These are phyloP conservation scores for Macroventuria anomochaeta DNA, from an alignment of 2,329 filamentous ascomycete species.

Conservation along the genomic window DNA sequence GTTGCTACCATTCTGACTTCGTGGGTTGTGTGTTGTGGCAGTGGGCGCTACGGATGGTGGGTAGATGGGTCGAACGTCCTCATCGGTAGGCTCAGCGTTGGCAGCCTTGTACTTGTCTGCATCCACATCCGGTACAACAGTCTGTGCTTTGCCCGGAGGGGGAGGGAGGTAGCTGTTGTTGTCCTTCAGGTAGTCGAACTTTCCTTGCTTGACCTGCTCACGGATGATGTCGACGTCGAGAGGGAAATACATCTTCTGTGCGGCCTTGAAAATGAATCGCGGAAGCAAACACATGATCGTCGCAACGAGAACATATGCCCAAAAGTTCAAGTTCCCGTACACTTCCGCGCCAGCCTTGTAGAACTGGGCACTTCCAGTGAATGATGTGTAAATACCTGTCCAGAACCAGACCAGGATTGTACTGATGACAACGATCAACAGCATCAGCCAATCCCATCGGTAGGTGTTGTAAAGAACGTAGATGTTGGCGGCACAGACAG, in stretches of 20 bases:
- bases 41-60: constrained; percentile 85
- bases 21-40: constrained; percentile 70
- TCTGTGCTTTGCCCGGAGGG: constrained; percentile 55
- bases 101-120: constrained; percentile 51
- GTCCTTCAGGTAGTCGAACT: constrained; percentile 75
- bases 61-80: constrained; percentile 92
- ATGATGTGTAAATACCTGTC: constrained; percentile 84
- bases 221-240: constrained; percentile 94
- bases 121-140: constrained; percentile 61
- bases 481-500: constrained; percentile 86
- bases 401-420: constrained; percentile 91
- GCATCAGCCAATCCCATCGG: constrained; percentile 96
- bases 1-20: constrained; percentile 90
- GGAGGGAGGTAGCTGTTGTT: constrained; percentile 59
- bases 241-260: constrained; percentile 94
- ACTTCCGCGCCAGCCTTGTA: constrained; percentile 80
- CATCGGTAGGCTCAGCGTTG: constrained; percentile 66
- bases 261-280: constrained; percentile 81
- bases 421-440: constrained; percentile 81
- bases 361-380: constrained; percentile 66
- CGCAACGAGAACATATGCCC: constrained; percentile 81
- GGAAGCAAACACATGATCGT: constrained; percentile 84
- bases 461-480: constrained; percentile 98
- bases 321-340: constrained; percentile 83
- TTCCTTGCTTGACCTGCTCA: constrained; percentile 84